These are phyloP conservation scores for Leptosphaerulina australis DNA, from an alignment of 2,329 filamentous ascomycete genomes.

Conservation along the genomic window DNA sequence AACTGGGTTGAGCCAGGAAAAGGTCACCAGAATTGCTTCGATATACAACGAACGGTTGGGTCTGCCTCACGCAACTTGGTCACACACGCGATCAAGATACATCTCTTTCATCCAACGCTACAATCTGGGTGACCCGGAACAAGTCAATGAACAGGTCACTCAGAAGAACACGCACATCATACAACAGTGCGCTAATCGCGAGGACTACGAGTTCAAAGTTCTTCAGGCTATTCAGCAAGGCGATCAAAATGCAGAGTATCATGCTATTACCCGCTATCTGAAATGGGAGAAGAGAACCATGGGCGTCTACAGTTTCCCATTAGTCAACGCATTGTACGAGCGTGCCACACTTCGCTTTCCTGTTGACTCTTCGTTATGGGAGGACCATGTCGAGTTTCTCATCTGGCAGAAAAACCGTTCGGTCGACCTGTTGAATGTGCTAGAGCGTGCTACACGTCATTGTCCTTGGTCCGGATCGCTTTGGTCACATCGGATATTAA, in stretches of 20 bases:
- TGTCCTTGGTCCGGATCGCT: slow-evolving; percentile 91
- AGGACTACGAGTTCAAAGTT: slow-evolving; percentile 71
- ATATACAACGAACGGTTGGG: slow-evolving; percentile 73
- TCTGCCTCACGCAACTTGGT: slow-evolving; percentile 76
- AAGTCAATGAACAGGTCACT: slow-evolving; percentile 72
- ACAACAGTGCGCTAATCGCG: slow-evolving; percentile 66
- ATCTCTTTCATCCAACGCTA: slow-evolving; percentile 76
- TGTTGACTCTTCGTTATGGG: slow-evolving; percentile 77
- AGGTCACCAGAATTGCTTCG: slow-evolving; percentile 68
- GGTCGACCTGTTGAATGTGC: slow-evolving; percentile 67
- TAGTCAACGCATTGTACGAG: slow-evolving; percentile 71
- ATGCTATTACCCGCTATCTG: slow-evolving; percentile 70
- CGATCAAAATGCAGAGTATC: slow-evolving; percentile 63
- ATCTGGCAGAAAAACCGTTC: slow-evolving; percentile 56
- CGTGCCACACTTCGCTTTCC: slow-evolving; percentile 77
- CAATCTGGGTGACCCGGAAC: slow-evolving; percentile 73
- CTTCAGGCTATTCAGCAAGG: slow-evolving; percentile 62
- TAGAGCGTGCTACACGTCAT: slow-evolving; percentile 83
- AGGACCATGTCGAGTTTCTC: slow-evolving; percentile 80
- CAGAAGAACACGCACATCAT: slow-evolving; percentile 68
- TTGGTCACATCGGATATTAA: slow-evolving; percentile 88
- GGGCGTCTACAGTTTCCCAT: slow-evolving; percentile 57
- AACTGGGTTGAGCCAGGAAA: slow-evolving; percentile 58
- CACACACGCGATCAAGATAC: slow-evolving; percentile 74
- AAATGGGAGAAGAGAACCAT: slow-evolving; percentile 79